These are phyloP conservation scores for Aegilops tauschii DNA, from an alignment of 176 grass and related monocot genomes.

Conservation along the genomic window DNA sequence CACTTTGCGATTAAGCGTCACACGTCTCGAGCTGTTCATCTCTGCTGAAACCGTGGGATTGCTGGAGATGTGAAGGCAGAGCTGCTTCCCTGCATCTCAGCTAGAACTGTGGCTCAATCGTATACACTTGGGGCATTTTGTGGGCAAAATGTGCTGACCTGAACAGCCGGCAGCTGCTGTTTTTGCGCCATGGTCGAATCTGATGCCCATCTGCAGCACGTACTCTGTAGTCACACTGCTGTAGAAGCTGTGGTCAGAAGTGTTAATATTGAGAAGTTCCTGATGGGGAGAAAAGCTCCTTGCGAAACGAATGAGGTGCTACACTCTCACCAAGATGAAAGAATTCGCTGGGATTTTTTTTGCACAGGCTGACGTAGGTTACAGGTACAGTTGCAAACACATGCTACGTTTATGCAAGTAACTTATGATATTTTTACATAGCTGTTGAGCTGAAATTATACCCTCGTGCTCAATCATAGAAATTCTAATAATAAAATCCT, in stretches of 20 bases:
- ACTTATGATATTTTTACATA: neutral
- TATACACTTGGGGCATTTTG: neutral
- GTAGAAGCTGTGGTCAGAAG: neutral
- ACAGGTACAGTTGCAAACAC: neutral
- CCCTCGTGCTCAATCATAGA: neutral
- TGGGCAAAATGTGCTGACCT: neutral
- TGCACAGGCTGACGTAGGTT: neutral
- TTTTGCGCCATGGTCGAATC: neutral
- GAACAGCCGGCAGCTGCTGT: neutral
- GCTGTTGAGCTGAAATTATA: neutral
- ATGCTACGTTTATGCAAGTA: neutral
- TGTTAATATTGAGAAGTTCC: neutral
- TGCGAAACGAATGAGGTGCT: neutral
- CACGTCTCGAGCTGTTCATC: neutral
- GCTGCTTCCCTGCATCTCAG: neutral
- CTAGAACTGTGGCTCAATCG: neutral
- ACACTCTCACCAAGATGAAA: neutral
- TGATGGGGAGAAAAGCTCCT: neutral
- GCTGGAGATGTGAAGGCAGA: neutral
- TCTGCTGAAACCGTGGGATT: neutral
- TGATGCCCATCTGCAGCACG: neutral
- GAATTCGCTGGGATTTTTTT: neutral
- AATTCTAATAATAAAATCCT: neutral
- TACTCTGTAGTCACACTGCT: neutral
- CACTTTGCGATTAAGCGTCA: neutral